Conservation (phyloP, 2,329 filamentous ascomycete species). For the Diaporthe citri region DNA sequence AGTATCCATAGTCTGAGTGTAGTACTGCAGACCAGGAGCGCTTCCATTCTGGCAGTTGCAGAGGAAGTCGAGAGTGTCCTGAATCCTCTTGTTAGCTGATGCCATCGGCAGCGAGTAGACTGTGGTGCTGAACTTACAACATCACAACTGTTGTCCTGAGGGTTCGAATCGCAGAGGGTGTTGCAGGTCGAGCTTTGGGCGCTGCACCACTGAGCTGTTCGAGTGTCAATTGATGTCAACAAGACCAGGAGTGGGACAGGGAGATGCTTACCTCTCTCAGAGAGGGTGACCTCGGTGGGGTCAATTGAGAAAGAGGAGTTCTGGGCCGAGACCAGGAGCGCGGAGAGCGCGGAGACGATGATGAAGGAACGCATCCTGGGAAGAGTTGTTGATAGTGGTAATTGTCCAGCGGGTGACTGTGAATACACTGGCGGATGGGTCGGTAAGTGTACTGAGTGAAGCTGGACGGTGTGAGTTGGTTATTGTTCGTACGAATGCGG, state of each 20-base stretch:
- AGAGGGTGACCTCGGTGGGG: slow-evolving; percentile 50
- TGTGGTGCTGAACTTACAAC: slow-evolving; percentile 54
- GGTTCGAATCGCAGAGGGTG: slow-evolving; percentile 58
- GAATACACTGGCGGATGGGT: not conserved
- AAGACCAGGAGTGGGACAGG: not conserved
- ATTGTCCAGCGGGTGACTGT: not conserved
- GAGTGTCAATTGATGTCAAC: slow-evolving; percentile 41
- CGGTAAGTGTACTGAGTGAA: slow-evolving; percentile 22
- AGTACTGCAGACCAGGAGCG: slow-evolving; percentile 65
- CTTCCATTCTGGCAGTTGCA: slow-evolving; percentile 65
- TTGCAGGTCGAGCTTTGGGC: slow-evolving; percentile 64
- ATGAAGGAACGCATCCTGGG: slow-evolving; percentile 58
- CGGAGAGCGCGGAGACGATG: slow-evolving; percentile 59
- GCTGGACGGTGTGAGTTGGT: not conserved
- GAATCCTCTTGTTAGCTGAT: slow-evolving; percentile 35
- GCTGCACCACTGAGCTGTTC: slow-evolving; percentile 63
- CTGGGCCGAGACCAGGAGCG: slow-evolving; percentile 57
- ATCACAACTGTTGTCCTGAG: slow-evolving; percentile 58
- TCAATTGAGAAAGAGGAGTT: slow-evolving; percentile 59
- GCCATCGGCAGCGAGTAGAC: slow-evolving; percentile 2
- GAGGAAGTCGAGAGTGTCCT: slow-evolving; percentile 59
- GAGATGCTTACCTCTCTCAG: slow-evolving; percentile 54
- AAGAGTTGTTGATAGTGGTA: not conserved
- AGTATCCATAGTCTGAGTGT: slow-evolving; percentile 64
- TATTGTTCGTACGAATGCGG: slow-evolving; percentile 18